Conservation (phyloP, 2,329 filamentous ascomycete genomes). For the Microdochium trichocladiopsis region DNA sequence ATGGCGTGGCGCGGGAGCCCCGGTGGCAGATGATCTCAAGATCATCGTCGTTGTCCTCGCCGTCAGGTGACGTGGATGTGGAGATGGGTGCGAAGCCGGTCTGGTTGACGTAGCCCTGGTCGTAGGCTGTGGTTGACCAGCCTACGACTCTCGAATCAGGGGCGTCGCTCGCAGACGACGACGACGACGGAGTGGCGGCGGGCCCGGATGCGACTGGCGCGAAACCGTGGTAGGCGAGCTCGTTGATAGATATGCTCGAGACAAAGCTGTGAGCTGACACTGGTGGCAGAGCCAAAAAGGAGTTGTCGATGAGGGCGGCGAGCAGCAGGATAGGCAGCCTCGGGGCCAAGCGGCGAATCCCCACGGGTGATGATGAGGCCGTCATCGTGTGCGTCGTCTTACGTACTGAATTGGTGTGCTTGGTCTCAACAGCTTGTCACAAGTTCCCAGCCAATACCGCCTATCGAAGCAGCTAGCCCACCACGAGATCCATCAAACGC, state of each 20-base stretch:
- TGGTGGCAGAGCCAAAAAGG: background rate
- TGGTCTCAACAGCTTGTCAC: too few species aligned
- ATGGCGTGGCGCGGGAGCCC: slow-evolving; percentile 20
- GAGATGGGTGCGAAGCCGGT: slow-evolving; percentile 19
- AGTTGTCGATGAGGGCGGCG: background rate
- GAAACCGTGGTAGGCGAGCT: slow-evolving; percentile 16
- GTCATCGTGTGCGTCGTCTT: too few species aligned
- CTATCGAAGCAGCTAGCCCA: too few species aligned
- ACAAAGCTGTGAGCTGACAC: slow-evolving; percentile 17
- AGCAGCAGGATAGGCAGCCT: too few species aligned
- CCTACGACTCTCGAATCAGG: slow-evolving; percentile 12
- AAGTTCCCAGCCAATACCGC: too few species aligned
- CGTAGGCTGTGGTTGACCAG: slow-evolving; percentile 21
- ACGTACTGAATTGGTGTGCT: too few species aligned
- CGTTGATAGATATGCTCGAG: slow-evolving; percentile 17
- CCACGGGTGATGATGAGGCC: too few species aligned
- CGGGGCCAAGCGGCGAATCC: too few species aligned
- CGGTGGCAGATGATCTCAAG: slow-evolving; percentile 31
- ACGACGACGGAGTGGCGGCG: too few species aligned
- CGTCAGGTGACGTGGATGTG: too few species aligned
- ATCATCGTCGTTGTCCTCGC: slow-evolving; percentile 10
- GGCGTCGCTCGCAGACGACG: slow-evolving; percentile 5
- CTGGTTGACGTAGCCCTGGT: slow-evolving; percentile 34
- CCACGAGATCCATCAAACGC: too few species aligned
- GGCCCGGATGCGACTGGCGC: slow-evolving; percentile 8